Percentiles rank a stretch among this genome's conserved stretches.
Evolutionary conservation across 495 filamentous ascomycete species (phyloP).

Genomic region (Aspergillus homomorphus): DNA sequence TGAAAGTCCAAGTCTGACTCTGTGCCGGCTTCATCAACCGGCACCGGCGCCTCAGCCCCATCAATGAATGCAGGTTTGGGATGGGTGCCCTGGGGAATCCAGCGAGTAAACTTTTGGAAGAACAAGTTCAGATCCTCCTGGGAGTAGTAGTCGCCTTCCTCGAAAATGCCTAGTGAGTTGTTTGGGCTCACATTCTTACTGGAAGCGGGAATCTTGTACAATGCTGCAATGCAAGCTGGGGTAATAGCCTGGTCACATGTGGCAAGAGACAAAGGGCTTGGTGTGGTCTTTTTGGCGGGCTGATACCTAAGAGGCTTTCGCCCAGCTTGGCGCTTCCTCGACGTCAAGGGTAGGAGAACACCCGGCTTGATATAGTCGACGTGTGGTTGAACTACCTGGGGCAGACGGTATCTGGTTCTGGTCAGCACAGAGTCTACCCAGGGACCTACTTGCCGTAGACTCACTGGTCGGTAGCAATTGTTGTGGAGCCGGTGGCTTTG

Average conservation of each 20-base stretch:
- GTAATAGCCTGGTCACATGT: constrained; percentile 37
- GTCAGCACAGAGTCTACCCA: constrained; percentile 1
- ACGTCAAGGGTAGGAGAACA: constrained; percentile 32
- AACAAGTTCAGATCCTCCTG: constrained; percentile 60
- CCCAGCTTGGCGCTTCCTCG: constrained; percentile 24
- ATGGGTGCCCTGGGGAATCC: constrained; percentile 35
- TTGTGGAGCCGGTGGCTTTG: constrained; percentile 34
- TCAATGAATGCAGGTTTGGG: constrained; percentile 43
- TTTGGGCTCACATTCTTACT: constrained; percentile 35
- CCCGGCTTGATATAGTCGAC: constrained; percentile 61
- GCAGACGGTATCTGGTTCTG: constrained; percentile 51
- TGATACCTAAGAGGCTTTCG: constrained; percentile 12
- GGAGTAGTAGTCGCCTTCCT: constrained; percentile 42
- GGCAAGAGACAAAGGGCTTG: constrained; percentile 24
- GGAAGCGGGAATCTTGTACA: constrained; percentile 44
- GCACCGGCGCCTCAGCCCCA: constrained; percentile 36
- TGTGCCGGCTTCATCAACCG: constrained; percentile 27
- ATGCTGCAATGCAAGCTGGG: constrained; percentile 32
- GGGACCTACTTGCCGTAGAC: constrained; percentile 1
- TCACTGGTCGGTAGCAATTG: constrained; percentile 48
- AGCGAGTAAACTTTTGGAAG: constrained; percentile 40
- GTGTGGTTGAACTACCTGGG: constrained; percentile 46
- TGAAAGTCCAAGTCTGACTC: constrained; percentile 55
- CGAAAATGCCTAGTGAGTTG: constrained; percentile 44
- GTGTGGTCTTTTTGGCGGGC: constrained; percentile 10